These are phyloP conservation scores for Dittrichia graveolens DNA, from an alignment of 129 eudicot genomes.

Conservation along the genomic window DNA sequence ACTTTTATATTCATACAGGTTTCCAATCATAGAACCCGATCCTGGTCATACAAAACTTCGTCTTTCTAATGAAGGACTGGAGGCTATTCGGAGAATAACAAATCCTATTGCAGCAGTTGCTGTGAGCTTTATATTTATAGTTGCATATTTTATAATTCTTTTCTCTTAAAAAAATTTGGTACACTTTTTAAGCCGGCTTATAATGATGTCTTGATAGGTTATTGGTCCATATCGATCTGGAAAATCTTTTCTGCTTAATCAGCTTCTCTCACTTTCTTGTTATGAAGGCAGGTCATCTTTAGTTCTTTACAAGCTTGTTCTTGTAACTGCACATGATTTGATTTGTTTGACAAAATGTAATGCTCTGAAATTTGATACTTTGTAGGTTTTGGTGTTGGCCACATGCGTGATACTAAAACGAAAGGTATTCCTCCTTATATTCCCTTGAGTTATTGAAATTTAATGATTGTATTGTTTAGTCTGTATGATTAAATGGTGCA, in stretches of 20 bases:
- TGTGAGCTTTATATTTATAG: slow-evolving; percentile 53
- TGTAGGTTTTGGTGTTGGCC: slow-evolving; percentile 99
- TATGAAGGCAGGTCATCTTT: slow-evolving; percentile 67
- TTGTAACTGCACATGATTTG: slow-evolving; percentile 4
- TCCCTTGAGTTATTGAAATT: not conserved
- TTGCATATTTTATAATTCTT: not conserved
- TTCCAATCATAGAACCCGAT: slow-evolving; percentile 99
- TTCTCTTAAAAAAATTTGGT: not conserved
- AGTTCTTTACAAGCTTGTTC: slow-evolving; percentile 9
- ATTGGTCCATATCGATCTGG: slow-evolving; percentile 99
- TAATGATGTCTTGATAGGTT: slow-evolving; percentile 60
- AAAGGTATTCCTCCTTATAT: slow-evolving; percentile 58
- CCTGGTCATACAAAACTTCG: slow-evolving; percentile 97
- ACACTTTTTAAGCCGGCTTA: slow-evolving; percentile 6
- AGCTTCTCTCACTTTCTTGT: slow-evolving; percentile 97
- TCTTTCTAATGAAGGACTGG: slow-evolving; percentile 81
- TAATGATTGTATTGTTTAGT: slow-evolving; percentile 1
- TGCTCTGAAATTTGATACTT: slow-evolving; percentile 34
- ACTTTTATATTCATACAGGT: slow-evolving; percentile 46
- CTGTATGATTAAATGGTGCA: not conserved
- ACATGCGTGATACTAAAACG: slow-evolving; percentile 98
- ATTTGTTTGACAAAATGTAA: slow-evolving; percentile 27
- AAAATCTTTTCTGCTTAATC: slow-evolving; percentile 94
- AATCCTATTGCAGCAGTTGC: slow-evolving; percentile 95
- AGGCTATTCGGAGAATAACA: slow-evolving; percentile 82